Evolutionary conservation across 1,284 basidiomycete genomes (phyloP), one percentile per base, ranked within the genome.

Genomic region (Microbotryum scabiosae): DNA sequence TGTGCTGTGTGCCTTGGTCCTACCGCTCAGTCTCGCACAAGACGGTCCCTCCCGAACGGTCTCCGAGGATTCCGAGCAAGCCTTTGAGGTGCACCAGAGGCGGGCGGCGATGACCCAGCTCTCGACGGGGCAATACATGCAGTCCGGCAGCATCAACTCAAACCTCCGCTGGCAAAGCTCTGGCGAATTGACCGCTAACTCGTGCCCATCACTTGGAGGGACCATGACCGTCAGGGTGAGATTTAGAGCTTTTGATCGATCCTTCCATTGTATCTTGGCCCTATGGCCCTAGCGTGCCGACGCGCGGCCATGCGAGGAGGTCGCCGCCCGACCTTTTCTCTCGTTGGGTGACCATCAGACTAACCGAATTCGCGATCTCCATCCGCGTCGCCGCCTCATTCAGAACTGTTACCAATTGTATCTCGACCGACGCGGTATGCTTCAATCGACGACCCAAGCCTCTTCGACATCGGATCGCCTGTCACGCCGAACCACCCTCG

Each of bases 151-250:
- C 1, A 56, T 69, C 60, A 60, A 56, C 45, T 7, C 57, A 3
- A 64, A 25, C 28, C 30, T 62, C 7, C 50, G 54, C 36, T 69
- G 66, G 66, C 68, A 69, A 32, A 60, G 62, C 4, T 64, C 62
- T 6, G 68, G 68, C 1, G 2, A 14, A 5, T 43, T 69, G 1
- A 8, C 45, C 7, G 62, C 12, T 16, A 59, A 20, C 36, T 41
- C 36, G 26, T 30, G 30, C 36, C 32, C 28, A 45, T 26, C 36
- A 16, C 36, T 41, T 18, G 36, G 36, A 41, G 36, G 36, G 36
- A 16, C 36, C 36, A 41, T 41, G 36, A 41, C 36, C 36, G 16
- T 41, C 36, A 41, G 36, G 36, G 36, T 41, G 36, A 41, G 36
- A 14, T 10, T 5, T 28, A 7, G 23, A 5, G 14, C 53, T 58